Percentiles rank a stretch among this genome's conserved stretches.
Evolutionary conservation across 1,139 yeast genomes (phyloP).

Genomic region (Candida sanyaensis): DNA sequence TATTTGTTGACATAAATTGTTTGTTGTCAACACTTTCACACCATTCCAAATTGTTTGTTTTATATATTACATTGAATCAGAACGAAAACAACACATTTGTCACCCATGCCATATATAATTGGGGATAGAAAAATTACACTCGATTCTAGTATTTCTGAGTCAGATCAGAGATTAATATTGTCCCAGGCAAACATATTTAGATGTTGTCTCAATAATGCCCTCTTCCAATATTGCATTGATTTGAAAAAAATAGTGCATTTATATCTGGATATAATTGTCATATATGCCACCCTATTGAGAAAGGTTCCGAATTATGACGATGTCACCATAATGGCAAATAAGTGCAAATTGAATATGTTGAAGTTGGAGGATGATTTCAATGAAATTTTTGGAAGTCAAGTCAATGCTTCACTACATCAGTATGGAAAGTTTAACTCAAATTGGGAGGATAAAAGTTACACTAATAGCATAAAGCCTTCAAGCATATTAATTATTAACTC

Average conservation of each 20-base stretch:
- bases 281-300: conserved; percentile 40
- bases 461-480: conserved; percentile 23
- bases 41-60: no score
- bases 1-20: no score
- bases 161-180: conserved; percentile 27
- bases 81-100: neutral
- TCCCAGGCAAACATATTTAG: conserved; percentile 33
- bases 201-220: conserved; percentile 35
- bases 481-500: conserved; percentile 23
- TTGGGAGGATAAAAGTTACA: conserved; percentile 35
- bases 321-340: conserved; percentile 35
- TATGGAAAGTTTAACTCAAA: conserved; percentile 6
- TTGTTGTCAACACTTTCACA: no score
- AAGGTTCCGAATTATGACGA: conserved; percentile 48
- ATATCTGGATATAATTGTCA: conserved; percentile 40
- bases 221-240: conserved; percentile 28
- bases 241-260: conserved; percentile 38
- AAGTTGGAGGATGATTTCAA: conserved; percentile 37
- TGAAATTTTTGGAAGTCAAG: conserved; percentile 25
- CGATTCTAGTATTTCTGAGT: conserved; percentile 19
- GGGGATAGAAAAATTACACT: conserved; percentile 31
- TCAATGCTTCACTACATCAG: neutral
- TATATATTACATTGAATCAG: no score
- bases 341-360: conserved; percentile 24
- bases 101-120: conserved; percentile 34